Evolutionary conservation across 176 grass and related monocot species (phyloP).

Genomic region (Aegilops speltoides): DNA sequence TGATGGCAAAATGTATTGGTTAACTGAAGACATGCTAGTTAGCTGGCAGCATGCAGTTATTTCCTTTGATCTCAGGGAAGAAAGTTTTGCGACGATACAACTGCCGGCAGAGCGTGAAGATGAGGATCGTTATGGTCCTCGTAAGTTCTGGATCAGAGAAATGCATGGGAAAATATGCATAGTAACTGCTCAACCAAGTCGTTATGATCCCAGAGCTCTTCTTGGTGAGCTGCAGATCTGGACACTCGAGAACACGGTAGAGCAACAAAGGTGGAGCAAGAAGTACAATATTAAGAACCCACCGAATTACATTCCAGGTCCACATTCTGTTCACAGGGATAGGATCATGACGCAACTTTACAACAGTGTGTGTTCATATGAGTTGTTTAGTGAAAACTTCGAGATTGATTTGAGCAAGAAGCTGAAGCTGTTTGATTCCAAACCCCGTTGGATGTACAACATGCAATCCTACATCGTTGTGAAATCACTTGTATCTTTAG

Average conservation of each 20-base stretch:
- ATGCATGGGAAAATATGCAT: background rate
- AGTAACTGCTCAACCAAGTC: background rate
- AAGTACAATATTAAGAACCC: background rate
- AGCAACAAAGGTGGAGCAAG: background rate
- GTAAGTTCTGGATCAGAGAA: conserved; percentile 11
- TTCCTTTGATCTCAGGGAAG: conserved; percentile 43
- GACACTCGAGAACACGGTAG: background rate
- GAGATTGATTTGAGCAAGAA: background rate
- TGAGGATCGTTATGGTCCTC: background rate
- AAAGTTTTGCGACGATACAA: conserved; percentile 23
- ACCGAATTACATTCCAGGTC: conserved; percentile 5
- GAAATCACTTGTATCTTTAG: conserved; percentile 27
- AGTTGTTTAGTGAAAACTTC: background rate
- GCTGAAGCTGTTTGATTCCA: conserved; percentile 25
- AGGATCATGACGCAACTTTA: background rate
- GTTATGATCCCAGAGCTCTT: background rate
- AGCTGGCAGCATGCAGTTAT: background rate
- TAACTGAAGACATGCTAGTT: conserved; percentile 28
- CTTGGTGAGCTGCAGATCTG: background rate
- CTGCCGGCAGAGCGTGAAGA: background rate
- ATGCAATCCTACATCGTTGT: conserved; percentile 21
- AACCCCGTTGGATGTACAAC: background rate
- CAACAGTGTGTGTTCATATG: background rate
- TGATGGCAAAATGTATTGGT: conserved; percentile 35
- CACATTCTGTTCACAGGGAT: background rate